These are phyloP conservation scores for Trichothecium roseum DNA, from an alignment of 2,329 filamentous ascomycete species.

Conservation along the genomic window DNA sequence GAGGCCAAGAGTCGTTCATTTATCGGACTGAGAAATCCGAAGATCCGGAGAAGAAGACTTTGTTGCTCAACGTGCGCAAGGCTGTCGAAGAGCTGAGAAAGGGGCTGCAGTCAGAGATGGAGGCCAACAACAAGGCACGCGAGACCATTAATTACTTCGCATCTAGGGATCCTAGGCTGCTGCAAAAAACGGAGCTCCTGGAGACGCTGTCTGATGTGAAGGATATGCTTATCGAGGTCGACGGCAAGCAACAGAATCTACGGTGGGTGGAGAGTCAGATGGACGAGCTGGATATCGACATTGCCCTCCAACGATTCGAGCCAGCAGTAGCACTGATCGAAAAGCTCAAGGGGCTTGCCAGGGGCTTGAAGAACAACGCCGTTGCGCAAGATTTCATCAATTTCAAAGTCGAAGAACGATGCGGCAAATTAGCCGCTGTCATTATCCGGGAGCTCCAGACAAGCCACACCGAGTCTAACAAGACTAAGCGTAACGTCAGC, in stretches of 20 bases:
- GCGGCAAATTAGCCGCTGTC: conserved; percentile 63
- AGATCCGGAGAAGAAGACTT: conserved; percentile 63
- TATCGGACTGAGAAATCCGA: conserved; percentile 83
- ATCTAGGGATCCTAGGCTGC: conserved; percentile 62
- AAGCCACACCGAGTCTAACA: conserved; percentile 64
- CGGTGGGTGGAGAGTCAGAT: conserved; percentile 94
- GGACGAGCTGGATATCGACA: conserved; percentile 91
- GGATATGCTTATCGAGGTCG: conserved; percentile 88
- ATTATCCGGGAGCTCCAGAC: conserved; percentile 69
- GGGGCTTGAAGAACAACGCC: conserved; percentile 71
- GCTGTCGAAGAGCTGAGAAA: conserved; percentile 87
- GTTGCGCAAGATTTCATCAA: conserved; percentile 88
- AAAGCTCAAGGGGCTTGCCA: conserved; percentile 69
- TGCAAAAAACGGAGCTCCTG: conserved; percentile 71
- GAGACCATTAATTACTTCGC: conserved; percentile 83
- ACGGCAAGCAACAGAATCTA: conserved; percentile 91
- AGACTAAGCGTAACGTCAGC: conserved; percentile 69
- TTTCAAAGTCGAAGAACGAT: conserved; percentile 81
- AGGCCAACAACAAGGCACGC: conserved; percentile 72
- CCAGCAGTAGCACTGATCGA: conserved; percentile 76
- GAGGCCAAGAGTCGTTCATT: conserved; percentile 85
- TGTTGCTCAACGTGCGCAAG: conserved; percentile 86
- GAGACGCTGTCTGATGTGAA: conserved; percentile 70
- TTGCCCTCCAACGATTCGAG: conserved; percentile 84
- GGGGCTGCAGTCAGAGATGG: conserved; percentile 73